Percentiles rank a stretch among this genome's conserved stretches.
Conservation (phyloP, 345 rosid genomes). For the Chamaenerion angustifolium region DNA sequence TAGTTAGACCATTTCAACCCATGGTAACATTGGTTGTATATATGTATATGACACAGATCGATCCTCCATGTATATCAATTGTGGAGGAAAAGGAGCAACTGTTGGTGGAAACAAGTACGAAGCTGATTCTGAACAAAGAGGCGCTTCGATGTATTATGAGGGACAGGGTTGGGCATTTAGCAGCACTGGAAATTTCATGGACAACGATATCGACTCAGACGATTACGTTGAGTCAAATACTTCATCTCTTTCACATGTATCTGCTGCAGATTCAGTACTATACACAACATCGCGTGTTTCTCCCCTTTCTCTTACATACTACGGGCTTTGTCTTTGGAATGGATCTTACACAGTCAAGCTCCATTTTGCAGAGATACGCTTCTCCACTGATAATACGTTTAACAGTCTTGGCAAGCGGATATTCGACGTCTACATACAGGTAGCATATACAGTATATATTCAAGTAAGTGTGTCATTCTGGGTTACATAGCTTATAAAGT, state of each 20-base stretch:
- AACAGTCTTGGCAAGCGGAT: constrained; percentile 52
- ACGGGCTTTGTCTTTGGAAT: constrained; percentile 58
- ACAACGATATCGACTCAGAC: constrained; percentile 48
- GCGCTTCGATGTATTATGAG: constrained; percentile 50
- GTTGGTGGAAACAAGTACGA: constrained; percentile 26
- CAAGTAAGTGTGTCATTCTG: background rate
- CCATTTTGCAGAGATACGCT: constrained; percentile 77
- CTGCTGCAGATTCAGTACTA: constrained; percentile 20
- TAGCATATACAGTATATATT: constrained; percentile 12
- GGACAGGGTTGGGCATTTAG: constrained; percentile 62
- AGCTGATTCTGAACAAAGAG: constrained; percentile 45
- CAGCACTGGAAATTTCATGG: constrained; percentile 89
- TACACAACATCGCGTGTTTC: constrained; percentile 62
- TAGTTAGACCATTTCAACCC: no score
- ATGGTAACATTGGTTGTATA: no score
- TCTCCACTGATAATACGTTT: constrained; percentile 36
- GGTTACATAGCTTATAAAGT: background rate
- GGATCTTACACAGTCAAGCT: constrained; percentile 73
- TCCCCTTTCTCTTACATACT: constrained; percentile 69
- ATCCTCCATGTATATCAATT: constrained; percentile 53
- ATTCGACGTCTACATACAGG: constrained; percentile 78
- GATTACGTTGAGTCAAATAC: constrained; percentile 33
- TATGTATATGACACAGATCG: constrained; percentile 16
- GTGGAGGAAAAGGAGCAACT: constrained; percentile 51
- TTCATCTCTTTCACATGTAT: constrained; percentile 34